A percentile compares a stretch with the other conserved stretches of the same genome.
Evolutionary conservation across 257 asterid genomes (phyloP).

Genomic region (Prunella vulgaris): DNA sequence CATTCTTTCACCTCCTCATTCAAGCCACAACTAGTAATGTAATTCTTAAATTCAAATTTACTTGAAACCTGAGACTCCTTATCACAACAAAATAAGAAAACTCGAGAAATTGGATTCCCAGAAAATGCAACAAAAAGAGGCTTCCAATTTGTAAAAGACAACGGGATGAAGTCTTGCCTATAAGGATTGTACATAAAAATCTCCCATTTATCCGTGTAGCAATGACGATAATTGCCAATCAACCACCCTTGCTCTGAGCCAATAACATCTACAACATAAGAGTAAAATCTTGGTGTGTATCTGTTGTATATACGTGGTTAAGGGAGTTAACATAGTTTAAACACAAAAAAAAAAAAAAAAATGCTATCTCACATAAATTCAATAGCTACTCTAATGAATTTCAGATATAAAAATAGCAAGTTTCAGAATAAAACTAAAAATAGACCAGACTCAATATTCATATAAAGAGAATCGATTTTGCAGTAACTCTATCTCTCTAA

Average conservation of each 20-base stretch:
- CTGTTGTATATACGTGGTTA: no score
- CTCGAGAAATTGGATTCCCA: background rate
- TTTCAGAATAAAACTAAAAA: no score
- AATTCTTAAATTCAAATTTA: no score
- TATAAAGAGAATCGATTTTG: no score
- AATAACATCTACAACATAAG: background rate
- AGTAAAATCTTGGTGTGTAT: background rate
- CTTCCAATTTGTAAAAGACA: background rate
- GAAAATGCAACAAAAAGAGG: background rate
- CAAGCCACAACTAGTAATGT: background rate
- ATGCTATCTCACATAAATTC: no score
- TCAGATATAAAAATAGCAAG: no score
- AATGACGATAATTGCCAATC: background rate
- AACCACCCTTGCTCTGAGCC: background rate
- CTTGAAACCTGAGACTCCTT: no score
- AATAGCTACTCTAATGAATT: no score
- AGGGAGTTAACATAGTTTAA: no score
- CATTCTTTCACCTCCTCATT: background rate
- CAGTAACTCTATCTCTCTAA: no score
- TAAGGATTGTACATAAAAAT: background rate
- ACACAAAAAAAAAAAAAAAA: no score
- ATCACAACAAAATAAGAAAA: background rate
- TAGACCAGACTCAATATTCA: no score
- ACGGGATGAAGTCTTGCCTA: background rate
- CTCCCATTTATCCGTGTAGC: background rate